phyloP scores from a whole-genome alignment of 352 stramenopile species.

The Stephanocyclus meneghinianus region DNA sequence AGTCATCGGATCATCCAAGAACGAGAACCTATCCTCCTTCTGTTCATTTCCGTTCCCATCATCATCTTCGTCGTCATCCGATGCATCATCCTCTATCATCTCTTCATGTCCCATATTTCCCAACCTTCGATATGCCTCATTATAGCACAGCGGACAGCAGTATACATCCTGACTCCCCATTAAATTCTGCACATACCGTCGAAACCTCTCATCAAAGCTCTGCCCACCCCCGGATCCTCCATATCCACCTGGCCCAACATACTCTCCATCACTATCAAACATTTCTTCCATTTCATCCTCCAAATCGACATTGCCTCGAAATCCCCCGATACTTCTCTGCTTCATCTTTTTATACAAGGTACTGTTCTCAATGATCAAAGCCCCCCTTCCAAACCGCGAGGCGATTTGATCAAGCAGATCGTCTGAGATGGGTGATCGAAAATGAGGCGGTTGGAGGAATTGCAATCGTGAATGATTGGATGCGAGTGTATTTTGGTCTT shows the following conservation, averaged over 20 bases:
- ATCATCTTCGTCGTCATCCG: conserved; percentile 27
- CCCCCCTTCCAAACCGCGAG: conserved; percentile 64
- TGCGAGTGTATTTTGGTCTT: conserved; percentile 10
- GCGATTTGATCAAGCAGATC: conserved; percentile 79
- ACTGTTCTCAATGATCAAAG: conserved; percentile 58
- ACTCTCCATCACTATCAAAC: conserved; percentile 48
- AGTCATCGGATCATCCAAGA: conserved; percentile 68
- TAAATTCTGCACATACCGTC: conserved; percentile 59
- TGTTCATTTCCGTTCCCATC: conserved; percentile 1
- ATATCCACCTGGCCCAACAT: conserved; percentile 4
- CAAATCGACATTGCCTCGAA: neutral
- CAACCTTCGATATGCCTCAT: conserved; percentile 51
- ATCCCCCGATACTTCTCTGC: neutral
- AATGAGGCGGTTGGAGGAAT: conserved; percentile 79
- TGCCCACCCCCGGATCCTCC: neutral
- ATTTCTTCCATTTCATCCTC: conserved; percentile 46
- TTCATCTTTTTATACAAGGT: conserved; percentile 52
- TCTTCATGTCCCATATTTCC: conserved; percentile 40
- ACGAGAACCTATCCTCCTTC: conserved; percentile 33
- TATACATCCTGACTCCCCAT: conserved; percentile 77
- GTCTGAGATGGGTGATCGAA: conserved; percentile 70
- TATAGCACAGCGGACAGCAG: conserved; percentile 77
- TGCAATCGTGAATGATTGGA: conserved; percentile 19
- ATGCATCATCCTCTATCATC: conserved; percentile 37
- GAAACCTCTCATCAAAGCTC: conserved; percentile 54